phyloP scores from a whole-genome alignment of 768 basidiomycete species.

The Naganishia friedmannii region DNA sequence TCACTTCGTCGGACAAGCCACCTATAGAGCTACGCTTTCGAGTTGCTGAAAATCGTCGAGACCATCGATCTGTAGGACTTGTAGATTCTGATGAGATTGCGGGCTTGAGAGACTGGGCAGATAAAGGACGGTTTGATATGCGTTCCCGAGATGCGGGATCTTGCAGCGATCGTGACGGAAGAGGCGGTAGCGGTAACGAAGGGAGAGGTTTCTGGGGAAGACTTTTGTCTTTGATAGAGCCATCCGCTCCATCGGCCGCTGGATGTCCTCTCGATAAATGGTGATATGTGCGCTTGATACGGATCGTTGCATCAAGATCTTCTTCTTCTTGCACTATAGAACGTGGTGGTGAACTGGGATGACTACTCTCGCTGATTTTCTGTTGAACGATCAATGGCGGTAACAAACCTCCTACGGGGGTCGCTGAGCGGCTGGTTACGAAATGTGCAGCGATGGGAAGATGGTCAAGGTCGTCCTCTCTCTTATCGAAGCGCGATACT shows the following conservation, averaged over 20 bases:
- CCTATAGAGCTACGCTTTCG: constrained; percentile 17
- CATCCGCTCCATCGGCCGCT: neutral
- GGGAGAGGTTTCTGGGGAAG: neutral
- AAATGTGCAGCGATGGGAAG: constrained; percentile 88
- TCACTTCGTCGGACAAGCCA: neutral
- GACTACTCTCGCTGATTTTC: neutral
- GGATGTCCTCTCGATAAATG: constrained; percentile 11
- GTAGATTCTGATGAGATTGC: neutral
- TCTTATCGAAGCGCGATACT: neutral
- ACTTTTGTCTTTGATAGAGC: neutral
- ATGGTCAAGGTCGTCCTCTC: constrained; percentile 58
- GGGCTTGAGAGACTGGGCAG: neutral
- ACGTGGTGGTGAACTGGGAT: neutral
- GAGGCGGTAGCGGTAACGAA: neutral
- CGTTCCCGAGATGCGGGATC: neutral
- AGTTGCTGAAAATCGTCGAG: neutral
- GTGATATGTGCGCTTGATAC: constrained; percentile 20
- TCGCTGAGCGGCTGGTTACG: constrained; percentile 54
- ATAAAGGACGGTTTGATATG: neutral
- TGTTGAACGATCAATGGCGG: neutral
- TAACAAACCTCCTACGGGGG: neutral
- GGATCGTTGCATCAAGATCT: constrained; percentile 11
- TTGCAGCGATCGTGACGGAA: neutral
- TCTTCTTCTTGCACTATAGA: neutral
- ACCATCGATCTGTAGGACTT: neutral